A percentile compares a stretch with the other conserved stretches of the same genome.
phyloP scores from a whole-genome alignment of 164 flowering plant genomes.

The Cinnamomum micranthum region DNA sequence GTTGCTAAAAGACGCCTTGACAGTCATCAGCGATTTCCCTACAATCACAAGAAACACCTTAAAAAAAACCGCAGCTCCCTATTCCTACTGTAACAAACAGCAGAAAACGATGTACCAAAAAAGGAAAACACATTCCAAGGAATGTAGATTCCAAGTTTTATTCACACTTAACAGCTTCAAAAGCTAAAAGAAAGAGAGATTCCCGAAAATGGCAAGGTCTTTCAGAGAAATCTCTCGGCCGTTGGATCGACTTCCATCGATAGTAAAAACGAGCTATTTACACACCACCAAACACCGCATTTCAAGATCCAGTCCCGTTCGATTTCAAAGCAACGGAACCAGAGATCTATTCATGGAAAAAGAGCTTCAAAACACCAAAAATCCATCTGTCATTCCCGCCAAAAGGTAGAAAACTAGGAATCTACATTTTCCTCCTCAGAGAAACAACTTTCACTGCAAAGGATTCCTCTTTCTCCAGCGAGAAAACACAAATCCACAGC shows the following conservation, averaged over 20 bases:
- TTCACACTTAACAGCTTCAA: neutral
- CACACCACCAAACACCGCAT: neutral
- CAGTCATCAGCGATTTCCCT: conserved; percentile 72
- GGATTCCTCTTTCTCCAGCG: no score
- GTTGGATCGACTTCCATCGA: neutral
- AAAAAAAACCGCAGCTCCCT: neutral
- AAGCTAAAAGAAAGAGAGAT: neutral
- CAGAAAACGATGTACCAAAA: no score
- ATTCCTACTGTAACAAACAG: neutral
- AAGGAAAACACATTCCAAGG: no score
- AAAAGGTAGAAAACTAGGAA: no score
- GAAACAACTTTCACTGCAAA: no score
- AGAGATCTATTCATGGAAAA: no score
- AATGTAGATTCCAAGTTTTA: no score
- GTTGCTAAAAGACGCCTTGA: conserved; percentile 72
- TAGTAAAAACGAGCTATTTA: neutral
- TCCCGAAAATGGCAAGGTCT: neutral
- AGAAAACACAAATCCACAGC: no score
- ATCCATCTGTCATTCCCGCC: no score
- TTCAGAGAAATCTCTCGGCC: neutral
- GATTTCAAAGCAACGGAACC: neutral
- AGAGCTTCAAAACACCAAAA: no score
- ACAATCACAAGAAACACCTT: neutral
- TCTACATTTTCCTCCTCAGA: no score
- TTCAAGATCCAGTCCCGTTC: neutral